Conservation (phyloP, 2,329 filamentous ascomycete species). For the Cryphonectria carpinicola region DNA sequence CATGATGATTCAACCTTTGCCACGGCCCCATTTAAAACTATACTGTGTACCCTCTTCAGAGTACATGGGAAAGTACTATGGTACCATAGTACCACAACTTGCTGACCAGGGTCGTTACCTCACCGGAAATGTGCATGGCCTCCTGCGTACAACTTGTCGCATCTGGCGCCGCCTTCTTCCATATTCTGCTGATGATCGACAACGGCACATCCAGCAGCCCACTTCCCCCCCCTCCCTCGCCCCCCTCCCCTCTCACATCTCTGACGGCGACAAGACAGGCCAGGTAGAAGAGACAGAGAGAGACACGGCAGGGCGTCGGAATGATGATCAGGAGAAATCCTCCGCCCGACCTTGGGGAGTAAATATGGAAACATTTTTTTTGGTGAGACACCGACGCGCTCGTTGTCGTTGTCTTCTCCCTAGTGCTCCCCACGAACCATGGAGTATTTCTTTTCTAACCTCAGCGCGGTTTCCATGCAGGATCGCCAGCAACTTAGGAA, state of each 20-base stretch:
- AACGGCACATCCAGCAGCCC: neutral
- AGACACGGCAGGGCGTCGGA: neutral
- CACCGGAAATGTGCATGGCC: neutral
- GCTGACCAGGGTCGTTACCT: neutral
- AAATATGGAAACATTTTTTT: neutral
- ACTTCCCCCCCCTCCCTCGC: neutral
- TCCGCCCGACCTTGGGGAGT: neutral
- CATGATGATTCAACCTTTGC: neutral
- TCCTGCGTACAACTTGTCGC: neutral
- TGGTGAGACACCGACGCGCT: neutral
- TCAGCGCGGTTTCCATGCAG: neutral
- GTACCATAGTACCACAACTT: neutral
- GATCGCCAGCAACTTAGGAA: neutral
- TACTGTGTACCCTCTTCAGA: neutral
- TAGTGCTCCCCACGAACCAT: neutral
- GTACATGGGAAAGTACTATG: neutral
- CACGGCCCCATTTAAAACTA: neutral
- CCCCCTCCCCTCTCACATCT: neutral
- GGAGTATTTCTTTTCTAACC: neutral
- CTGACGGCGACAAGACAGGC: neutral
- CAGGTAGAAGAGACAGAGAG: neutral
- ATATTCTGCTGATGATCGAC: constrained; percentile 5
- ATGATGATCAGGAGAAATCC: constrained; percentile 4
- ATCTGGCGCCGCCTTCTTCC: constrained; percentile 1
- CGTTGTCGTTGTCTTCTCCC: neutral